Evolutionary conservation across 805 yeast species (phyloP).

Genomic region (Saccharomycopsis sp.): DNA sequence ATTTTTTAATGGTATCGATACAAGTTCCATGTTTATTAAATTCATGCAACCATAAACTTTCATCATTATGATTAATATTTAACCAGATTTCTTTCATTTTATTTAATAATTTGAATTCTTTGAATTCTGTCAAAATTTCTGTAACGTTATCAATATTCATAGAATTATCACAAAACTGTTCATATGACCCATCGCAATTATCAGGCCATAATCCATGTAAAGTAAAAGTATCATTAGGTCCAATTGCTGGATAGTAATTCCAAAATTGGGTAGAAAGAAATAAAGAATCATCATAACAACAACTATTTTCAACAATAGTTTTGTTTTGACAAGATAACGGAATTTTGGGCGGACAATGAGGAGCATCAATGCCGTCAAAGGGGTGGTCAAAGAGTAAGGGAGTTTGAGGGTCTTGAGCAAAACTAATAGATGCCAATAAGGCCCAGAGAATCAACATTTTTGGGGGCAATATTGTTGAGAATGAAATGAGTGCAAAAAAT

Average conservation of each 20-base stretch:
- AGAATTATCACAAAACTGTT: conserved; percentile 61
- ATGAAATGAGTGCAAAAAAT: too few relatives aligned
- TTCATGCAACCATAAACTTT: conserved; percentile 78
- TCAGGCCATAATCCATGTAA: conserved; percentile 89
- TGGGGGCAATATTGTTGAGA: too few relatives aligned
- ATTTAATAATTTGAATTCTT: conserved; percentile 24
- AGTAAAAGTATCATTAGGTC: conserved; percentile 64
- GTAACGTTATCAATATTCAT: conserved; percentile 17
- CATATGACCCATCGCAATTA: conserved; percentile 72
- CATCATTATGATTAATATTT: conserved; percentile 58
- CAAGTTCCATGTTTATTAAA: conserved; percentile 94
- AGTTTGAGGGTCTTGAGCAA: too few relatives aligned
- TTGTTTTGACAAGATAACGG: conserved; percentile 12
- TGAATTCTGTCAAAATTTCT: conserved; percentile 5
- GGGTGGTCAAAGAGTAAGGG: too few relatives aligned
- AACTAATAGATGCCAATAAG: too few relatives aligned
- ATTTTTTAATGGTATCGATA: conserved; percentile 63
- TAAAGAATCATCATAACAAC: conserved; percentile 16
- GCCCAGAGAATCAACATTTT: too few relatives aligned
- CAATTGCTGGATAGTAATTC: conserved; percentile 75
- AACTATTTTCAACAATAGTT: conserved; percentile 1
- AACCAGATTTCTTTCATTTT: conserved; percentile 63
- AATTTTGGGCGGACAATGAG: background rate
- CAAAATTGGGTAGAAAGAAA: conserved; percentile 83
- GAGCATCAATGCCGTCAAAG: background rate